phyloP scores from a whole-genome alignment of 768 basidiomycete species.

The Cystofilobasidium capitatum region DNA sequence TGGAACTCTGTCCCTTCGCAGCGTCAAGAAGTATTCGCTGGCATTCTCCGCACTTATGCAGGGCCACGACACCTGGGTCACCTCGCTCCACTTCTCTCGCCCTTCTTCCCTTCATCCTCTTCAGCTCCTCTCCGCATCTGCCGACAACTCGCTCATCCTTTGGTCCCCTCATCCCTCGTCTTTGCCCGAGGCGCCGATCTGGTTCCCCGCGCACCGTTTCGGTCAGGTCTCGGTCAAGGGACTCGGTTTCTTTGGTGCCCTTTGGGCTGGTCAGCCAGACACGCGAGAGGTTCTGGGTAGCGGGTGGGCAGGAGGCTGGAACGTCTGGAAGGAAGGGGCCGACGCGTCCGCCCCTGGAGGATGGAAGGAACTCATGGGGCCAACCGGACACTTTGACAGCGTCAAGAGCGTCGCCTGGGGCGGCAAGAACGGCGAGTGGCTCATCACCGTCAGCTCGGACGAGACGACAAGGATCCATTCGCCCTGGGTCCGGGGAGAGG shows the following conservation, averaged over 20 bases:
- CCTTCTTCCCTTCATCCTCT: slow-evolving; percentile 33
- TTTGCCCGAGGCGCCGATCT: slow-evolving; percentile 47
- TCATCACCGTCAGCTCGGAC: slow-evolving; percentile 58
- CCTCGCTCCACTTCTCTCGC: slow-evolving; percentile 75
- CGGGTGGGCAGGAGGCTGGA: slow-evolving; percentile 93
- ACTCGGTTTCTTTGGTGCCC: slow-evolving; percentile 82
- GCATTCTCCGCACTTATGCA: slow-evolving; percentile 88
- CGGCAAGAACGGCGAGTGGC: slow-evolving; percentile 48
- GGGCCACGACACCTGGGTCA: slow-evolving; percentile 91
- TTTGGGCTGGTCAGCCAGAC: slow-evolving; percentile 53
- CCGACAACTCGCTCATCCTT: slow-evolving; percentile 87
- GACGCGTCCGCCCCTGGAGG: slow-evolving; percentile 37
- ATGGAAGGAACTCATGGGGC: slow-evolving; percentile 71
- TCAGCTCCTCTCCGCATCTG: slow-evolving; percentile 79
- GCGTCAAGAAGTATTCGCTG: slow-evolving; percentile 55
- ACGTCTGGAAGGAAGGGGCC: slow-evolving; percentile 51
- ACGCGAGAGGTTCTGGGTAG: slow-evolving; percentile 61
- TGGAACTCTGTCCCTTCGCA: slow-evolving; percentile 28
- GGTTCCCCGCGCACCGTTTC: slow-evolving; percentile 84
- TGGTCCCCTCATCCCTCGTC: slow-evolving; percentile 54
- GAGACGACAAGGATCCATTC: slow-evolving; percentile 88
- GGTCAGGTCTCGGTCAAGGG: slow-evolving; percentile 81
- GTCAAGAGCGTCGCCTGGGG: slow-evolving; percentile 81
- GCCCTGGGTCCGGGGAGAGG: slow-evolving; percentile 37
- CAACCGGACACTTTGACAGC: slow-evolving; percentile 73